Conservation (phyloP, 2,329 filamentous ascomycete genomes). For the Fusarium subtropicale region DNA sequence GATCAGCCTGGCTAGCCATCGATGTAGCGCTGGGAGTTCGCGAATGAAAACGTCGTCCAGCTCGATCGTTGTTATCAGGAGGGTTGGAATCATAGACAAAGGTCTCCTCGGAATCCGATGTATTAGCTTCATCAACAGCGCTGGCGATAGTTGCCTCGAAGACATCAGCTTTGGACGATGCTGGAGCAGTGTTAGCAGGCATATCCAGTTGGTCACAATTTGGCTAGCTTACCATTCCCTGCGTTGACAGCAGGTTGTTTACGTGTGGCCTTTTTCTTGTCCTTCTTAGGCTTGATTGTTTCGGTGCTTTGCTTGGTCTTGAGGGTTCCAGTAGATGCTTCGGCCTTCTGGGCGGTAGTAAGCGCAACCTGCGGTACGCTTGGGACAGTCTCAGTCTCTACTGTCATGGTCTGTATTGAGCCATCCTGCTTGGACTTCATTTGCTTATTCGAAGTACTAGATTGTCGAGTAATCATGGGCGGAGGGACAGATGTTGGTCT, state of each 20-base stretch:
- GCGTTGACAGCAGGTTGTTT: constrained; percentile 79
- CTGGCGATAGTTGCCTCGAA: constrained; percentile 98
- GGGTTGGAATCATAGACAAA: constrained; percentile 99
- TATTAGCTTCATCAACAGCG: constrained; percentile 94
- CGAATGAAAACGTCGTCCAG: constrained; percentile 84
- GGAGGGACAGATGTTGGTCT: constrained; percentile 63
- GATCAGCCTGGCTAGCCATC: constrained; percentile 76
- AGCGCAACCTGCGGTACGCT: constrained; percentile 88
- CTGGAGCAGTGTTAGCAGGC: constrained; percentile 30
- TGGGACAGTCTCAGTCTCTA: constrained; percentile 95
- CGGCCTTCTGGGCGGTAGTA: constrained; percentile 71
- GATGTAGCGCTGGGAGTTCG: constrained; percentile 95
- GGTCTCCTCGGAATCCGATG: constrained; percentile 96
- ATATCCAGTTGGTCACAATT: constrained; percentile 25
- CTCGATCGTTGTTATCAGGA: constrained; percentile 70
- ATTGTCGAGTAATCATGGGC: constrained; percentile 71
- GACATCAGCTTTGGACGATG: constrained; percentile 86
- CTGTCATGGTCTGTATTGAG: constrained; percentile 91
- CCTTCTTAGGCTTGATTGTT: constrained; percentile 93
- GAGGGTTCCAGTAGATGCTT: constrained; percentile 76
- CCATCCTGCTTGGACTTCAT: constrained; percentile 79
- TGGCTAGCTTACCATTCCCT: constrained; percentile 69
- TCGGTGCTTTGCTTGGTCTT: constrained; percentile 92
- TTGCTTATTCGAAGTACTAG: constrained; percentile 72
- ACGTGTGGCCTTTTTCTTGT: constrained; percentile 82